Conservation (phyloP, 2,329 filamentous ascomycete species). For the Ophiostoma himal-ulmi region DNA sequence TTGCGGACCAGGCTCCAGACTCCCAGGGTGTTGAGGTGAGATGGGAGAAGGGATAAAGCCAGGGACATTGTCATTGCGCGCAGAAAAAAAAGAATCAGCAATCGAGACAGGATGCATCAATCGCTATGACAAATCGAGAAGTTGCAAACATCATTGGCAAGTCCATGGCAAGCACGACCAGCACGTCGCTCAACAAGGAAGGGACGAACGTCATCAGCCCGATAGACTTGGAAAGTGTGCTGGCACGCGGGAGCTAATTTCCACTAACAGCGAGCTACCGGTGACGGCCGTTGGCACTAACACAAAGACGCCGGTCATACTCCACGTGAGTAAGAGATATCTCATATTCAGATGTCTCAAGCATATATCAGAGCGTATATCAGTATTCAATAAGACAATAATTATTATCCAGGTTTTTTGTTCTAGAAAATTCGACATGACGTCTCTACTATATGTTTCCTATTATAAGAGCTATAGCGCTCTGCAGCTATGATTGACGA, state of each 20-base stretch:
- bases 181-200: conserved; percentile 8
- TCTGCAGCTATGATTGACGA: conserved; percentile 1
- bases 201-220: conserved; percentile 20
- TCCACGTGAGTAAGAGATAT: background rate
- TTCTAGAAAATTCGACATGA: background rate
- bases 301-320: background rate
- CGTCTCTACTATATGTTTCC: background rate
- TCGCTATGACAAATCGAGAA: background rate
- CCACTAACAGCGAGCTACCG: conserved; percentile 8
- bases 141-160: background rate
- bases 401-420: background rate
- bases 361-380: background rate
- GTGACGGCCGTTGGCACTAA: conserved; percentile 15
- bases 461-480: background rate
- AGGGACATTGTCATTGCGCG: background rate
- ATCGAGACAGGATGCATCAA: background rate
- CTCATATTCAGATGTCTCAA: background rate
- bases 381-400: background rate
- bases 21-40: no score
- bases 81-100: background rate
- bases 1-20: background rate
- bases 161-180: background rate
- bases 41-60: background rate
- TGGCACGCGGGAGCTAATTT: conserved; percentile 16
- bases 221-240: background rate